Conservation (phyloP, 805 yeast genomes). For the Maudiozyma bulderi region DNA sequence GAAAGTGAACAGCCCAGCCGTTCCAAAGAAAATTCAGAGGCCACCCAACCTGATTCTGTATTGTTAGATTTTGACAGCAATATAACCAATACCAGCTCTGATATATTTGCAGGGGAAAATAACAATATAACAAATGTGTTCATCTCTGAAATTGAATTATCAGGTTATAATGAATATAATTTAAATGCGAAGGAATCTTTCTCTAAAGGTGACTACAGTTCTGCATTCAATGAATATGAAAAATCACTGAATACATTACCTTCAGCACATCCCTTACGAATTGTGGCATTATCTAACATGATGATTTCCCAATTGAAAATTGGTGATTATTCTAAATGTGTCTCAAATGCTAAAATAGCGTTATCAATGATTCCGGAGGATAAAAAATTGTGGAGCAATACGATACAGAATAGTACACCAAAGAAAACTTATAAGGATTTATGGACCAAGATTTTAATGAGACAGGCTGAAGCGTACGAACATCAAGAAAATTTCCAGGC, state of each 20-base stretch:
- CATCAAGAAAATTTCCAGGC: slow-evolving; percentile 59
- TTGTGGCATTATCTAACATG: slow-evolving; percentile 67
- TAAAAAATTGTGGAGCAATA: slow-evolving; percentile 33
- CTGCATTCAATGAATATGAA: slow-evolving; percentile 53
- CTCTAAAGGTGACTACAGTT: slow-evolving; percentile 71
- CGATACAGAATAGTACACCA: slow-evolving; percentile 30
- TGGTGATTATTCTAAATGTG: slow-evolving; percentile 48
- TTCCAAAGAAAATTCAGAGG: no score
- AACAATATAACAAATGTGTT: not conserved
- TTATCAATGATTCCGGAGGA: slow-evolving; percentile 26
- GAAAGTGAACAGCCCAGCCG: no score
- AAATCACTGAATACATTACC: slow-evolving; percentile 53
- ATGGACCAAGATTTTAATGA: slow-evolving; percentile 59
- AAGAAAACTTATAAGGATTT: slow-evolving; percentile 39
- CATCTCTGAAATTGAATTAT: slow-evolving; percentile 24
- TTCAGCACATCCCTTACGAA: slow-evolving; percentile 48
- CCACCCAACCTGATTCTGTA: not conserved
- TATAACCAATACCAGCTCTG: no score
- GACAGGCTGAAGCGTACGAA: slow-evolving; percentile 80
- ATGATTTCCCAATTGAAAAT: slow-evolving; percentile 55
- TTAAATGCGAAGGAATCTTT: slow-evolving; percentile 53
- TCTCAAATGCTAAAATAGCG: slow-evolving; percentile 27
- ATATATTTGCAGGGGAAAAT: not conserved
- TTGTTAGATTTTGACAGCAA: slow-evolving; percentile 14
- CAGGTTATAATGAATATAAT: slow-evolving; percentile 38